phyloP scores from a whole-genome alignment of 148 eudicot genomes.

The Agrostemma githago region DNA sequence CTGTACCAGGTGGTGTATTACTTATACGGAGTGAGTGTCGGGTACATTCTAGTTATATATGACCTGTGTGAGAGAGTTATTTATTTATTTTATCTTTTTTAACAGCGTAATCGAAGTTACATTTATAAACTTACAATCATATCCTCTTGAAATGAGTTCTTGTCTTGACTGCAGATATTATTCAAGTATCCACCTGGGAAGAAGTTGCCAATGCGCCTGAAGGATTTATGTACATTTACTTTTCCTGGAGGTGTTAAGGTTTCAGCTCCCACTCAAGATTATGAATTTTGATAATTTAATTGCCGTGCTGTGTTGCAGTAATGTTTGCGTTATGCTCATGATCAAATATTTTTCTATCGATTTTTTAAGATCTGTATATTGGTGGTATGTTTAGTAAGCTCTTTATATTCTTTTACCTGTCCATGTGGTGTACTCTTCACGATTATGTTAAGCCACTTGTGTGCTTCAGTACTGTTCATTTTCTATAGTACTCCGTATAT shows the following conservation, averaged over 20 bases:
- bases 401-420: neutral
- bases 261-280: conserved; percentile 11
- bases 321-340: neutral
- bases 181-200: conserved; percentile 87
- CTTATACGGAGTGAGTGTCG: too few species aligned
- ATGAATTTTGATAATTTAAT: neutral
- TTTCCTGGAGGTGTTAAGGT: conserved; percentile 97
- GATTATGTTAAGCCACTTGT: too few species aligned
- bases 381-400: neutral
- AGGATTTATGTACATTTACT: conserved; percentile 84
- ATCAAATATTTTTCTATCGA: neutral
- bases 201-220: conserved; percentile 64
- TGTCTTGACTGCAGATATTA: conserved; percentile 49
- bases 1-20: neutral
- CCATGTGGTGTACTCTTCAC: too few species aligned
- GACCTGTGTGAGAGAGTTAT: neutral
- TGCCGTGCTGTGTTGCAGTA: neutral
- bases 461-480: too few species aligned
- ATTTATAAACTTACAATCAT: neutral
- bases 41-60: neutral
- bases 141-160: conserved; percentile 8
- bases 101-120: neutral
- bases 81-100: neutral
- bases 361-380: neutral
- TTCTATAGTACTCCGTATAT: too few species aligned